Evolutionary conservation across 1,284 basidiomycete genomes (phyloP), one percentile per base, ranked within the genome.

Genomic region (Cutaneotrichosporon curvatum): DNA sequence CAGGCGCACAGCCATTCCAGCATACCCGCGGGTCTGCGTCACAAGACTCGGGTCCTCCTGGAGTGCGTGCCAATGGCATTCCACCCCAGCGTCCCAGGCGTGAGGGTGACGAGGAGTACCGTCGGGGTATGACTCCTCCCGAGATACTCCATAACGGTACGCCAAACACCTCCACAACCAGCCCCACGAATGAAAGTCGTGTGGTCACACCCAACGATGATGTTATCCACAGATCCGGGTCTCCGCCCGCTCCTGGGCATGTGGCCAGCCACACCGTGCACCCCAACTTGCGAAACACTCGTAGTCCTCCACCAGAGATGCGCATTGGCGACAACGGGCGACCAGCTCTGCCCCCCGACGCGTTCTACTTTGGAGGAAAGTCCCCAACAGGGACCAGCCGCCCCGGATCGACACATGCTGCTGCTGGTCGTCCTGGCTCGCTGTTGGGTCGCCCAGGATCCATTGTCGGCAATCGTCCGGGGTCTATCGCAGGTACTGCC

Each of bases 21-120:
- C 48, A 43, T 40, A 25, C 38, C 33, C 48, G 47, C 21, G 36
- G 50, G 33, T 51, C 46, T 20, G 53, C 54, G 45, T 53, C 61
- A n/a, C 45, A 40, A 20, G 49, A 51, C 36, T 37, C 40, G 40
- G 37, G 8, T 15, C 8, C 32, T 7, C 32, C 32, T 6, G 32
- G 11, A 15, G 15, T 34, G 15, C 32, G 32, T 7, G 36, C 48
- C 15, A 57, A 58, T 28, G 76, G 73, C 45, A 80, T 77, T 57
- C 67, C 73, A 18, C 80, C 82, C 10, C 69, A 78, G 53, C 78
- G 83, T 37, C 81, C 83, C 2, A 70, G 73, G 42, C 75, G 83
- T 45, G 83, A 84, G 18, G 84, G 84, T 40, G 83, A 84, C 28
- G 81, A 82, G 4, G 60, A 67, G 38, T 72, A 57, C 48, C 69